Evolutionary conservation across 306 rosid genomes (phyloP), one percentile per base, ranked within the genome.

Genomic region (Fagus crenata): DNA sequence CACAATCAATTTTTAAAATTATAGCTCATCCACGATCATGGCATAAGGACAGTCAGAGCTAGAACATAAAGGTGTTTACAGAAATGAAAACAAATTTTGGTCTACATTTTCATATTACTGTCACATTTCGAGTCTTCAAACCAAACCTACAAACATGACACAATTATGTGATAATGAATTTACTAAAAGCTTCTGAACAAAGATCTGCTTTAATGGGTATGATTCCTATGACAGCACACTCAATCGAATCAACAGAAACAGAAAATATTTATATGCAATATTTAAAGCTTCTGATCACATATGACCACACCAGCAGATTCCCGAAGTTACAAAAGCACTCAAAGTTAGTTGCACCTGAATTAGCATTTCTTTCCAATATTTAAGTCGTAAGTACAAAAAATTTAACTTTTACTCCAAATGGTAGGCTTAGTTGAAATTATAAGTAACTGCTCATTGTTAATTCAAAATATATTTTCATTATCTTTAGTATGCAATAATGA

Each of bases 401-500:
- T 46, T 1, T 46, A 46, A 46, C 51, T 46, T 46, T 46, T 46
- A 9, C 8, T 46, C 51, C 51, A 46, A 46, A 46, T 9, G 14
- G 11, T 46, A 46, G 11, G 51, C 51, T 46, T 46, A 46, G 14
- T 46, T 46, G 51, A 9, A 46, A 46, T 46, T 37, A n/a, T 7
- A 61, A 65, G 49, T 7, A 1, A 37, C 49, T 2, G 1, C 8
- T 5, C 6, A 49, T 12, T 18, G 6, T 53, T 28, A 40, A 54
- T 11, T 7, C n/a, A 46, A 1, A 22, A 71, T 71, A 71, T 71
- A 67, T 40, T 54, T 70, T 40, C 43, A 69, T 72, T 77, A 78
- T 67, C 65, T 32, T 69, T 8, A 80, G 73, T 74, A 77, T 22
- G 28, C n/a, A 51, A 80, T 69, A 32, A 53, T 63, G 80, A 8